Conservation (phyloP, 129 eudicot species). For the Pseudognaphalium luteoalbum region DNA sequence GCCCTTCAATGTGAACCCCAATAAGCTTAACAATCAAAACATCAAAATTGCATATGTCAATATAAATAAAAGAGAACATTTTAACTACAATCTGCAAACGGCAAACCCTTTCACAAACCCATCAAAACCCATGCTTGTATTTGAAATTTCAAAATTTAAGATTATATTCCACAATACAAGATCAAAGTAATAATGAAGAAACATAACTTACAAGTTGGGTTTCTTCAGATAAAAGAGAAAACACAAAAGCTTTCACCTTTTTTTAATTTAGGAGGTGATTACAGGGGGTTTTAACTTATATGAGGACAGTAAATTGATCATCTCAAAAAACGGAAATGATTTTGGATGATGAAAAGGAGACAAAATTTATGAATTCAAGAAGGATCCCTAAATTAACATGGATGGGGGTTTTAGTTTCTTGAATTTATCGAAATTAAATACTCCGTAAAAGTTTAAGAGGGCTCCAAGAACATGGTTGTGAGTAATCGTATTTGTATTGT, state of each 20-base stretch:
- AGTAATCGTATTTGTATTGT: neutral
- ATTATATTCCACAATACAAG: neutral
- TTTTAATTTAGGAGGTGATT: neutral
- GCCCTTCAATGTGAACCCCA: neutral
- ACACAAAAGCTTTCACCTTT: neutral
- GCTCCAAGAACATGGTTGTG: constrained; percentile 12
- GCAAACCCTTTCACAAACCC: constrained; percentile 11
- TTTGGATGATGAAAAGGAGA: constrained; percentile 26
- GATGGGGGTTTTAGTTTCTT: constrained; percentile 36
- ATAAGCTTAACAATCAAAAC: constrained; percentile 1
- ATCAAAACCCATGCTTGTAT: constrained; percentile 1
- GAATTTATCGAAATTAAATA: constrained; percentile 34
- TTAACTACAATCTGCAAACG: neutral
- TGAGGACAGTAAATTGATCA: constrained; percentile 33
- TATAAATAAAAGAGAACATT: neutral
- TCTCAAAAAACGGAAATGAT: constrained; percentile 35
- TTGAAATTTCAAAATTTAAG: constrained; percentile 3
- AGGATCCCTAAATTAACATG: constrained; percentile 32
- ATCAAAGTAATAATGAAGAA: constrained; percentile 21
- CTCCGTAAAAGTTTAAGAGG: neutral
- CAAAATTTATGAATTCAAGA: constrained; percentile 32
- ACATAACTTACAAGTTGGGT: constrained; percentile 28
- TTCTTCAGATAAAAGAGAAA: constrained; percentile 2
- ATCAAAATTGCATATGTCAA: neutral
- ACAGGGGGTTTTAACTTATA: constrained; percentile 11